These are phyloP conservation scores for Porcisia hertigi DNA, from an alignment of 208 protist species.

Conservation along the genomic window DNA sequence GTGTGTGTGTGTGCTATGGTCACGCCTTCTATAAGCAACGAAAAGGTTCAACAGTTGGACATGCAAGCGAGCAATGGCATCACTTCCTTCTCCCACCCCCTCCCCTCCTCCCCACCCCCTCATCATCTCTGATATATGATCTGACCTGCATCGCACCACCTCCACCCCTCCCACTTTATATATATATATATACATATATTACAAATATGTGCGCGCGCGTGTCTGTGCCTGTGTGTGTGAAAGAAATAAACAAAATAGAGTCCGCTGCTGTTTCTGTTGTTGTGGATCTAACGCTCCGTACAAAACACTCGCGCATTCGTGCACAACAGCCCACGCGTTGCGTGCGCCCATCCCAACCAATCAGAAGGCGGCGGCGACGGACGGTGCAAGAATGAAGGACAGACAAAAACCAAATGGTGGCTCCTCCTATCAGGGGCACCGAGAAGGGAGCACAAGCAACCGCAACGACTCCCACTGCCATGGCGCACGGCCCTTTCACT, in stretches of 20 bases:
- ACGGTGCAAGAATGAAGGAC: neutral
- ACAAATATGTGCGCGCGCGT: neutral
- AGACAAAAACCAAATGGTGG: neutral
- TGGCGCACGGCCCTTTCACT: constrained; percentile 15
- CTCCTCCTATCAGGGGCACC: neutral
- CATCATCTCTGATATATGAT: neutral
- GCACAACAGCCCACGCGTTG: neutral
- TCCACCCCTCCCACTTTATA: neutral
- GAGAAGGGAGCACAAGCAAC: neutral
- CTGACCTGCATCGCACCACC: neutral
- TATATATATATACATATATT: neutral
- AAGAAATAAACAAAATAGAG: too few relatives aligned
- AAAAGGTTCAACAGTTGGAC: neutral
- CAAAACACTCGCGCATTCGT: neutral
- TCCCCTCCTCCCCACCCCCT: neutral
- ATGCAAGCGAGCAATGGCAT: neutral
- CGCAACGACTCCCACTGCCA: constrained; percentile 2
- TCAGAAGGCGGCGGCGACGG: neutral
- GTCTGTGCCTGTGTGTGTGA: neutral
- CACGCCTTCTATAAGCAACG: neutral
- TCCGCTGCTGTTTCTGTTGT: neutral
- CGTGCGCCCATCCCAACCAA: neutral
- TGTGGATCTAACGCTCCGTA: neutral
- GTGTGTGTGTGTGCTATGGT: too few relatives aligned
- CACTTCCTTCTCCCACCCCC: neutral